Conservation (phyloP, 805 yeast species). For the Millerago galiae region DNA sequence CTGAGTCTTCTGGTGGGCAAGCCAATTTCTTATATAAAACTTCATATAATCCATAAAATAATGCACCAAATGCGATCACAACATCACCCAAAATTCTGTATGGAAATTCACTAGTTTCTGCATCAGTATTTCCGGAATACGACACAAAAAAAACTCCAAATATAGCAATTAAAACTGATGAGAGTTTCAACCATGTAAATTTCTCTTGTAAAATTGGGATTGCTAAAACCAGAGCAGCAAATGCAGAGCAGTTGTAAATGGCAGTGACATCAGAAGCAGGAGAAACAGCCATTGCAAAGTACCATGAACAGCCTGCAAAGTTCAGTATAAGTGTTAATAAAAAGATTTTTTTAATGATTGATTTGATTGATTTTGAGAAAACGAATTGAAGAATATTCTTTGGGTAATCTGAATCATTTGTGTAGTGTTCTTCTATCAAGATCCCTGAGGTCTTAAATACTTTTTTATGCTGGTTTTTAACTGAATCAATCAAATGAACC, state of each 20-base stretch:
- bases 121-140: slow-evolving; percentile 36
- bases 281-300: slow-evolving; percentile 71
- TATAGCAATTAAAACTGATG: slow-evolving; percentile 66
- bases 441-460: slow-evolving; percentile 29
- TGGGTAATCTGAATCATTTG: slow-evolving; percentile 15
- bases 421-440: slow-evolving; percentile 12
- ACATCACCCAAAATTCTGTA: slow-evolving; percentile 62
- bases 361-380: slow-evolving; percentile 19
- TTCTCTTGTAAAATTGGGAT: slow-evolving; percentile 65
- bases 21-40: slow-evolving; percentile 70
- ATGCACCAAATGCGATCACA: slow-evolving; percentile 66
- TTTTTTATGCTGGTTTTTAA: slow-evolving; percentile 37
- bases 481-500: slow-evolving; percentile 28
- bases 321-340: slow-evolving; percentile 54
- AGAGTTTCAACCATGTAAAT: slow-evolving; percentile 54
- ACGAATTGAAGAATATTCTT: slow-evolving; percentile 9
- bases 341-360: slow-evolving; percentile 38
- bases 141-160: slow-evolving; percentile 76
- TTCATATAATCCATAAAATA: slow-evolving; percentile 76
- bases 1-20: slow-evolving; percentile 66
- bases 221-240: slow-evolving; percentile 81
- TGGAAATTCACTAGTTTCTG: slow-evolving; percentile 34
- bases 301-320: slow-evolving; percentile 80
- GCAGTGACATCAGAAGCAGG: slow-evolving; percentile 87
- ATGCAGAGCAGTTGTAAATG: slow-evolving; percentile 84